Evolutionary conservation across 306 rosid species (phyloP).

Genomic region (Sicyos edulis): DNA sequence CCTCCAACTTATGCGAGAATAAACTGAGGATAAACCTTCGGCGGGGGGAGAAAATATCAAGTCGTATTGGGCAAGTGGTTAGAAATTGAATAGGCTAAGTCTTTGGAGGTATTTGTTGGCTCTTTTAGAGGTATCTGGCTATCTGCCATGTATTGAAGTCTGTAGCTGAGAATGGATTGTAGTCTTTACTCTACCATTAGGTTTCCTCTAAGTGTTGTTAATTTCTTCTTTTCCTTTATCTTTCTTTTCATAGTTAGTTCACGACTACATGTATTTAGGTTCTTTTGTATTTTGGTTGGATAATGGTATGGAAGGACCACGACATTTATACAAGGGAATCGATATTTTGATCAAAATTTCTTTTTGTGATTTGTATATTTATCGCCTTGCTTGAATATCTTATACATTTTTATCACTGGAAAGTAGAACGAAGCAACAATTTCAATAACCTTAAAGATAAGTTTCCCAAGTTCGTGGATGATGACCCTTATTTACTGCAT

Average conservation of each 20-base stretch:
- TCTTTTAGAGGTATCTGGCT: not conserved
- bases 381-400: not conserved
- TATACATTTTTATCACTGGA: not conserved
- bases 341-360: not conserved
- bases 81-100: not conserved
- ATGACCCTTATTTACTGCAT: not conserved
- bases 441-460: not conserved
- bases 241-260: not conserved
- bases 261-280: not conserved
- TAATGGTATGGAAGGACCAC: constrained; percentile 13
- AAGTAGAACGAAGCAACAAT: not conserved
- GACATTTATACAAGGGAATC: not conserved
- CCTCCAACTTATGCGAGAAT: constrained; percentile 13
- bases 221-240: not conserved
- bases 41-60: constrained; percentile 1
- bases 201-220: not conserved
- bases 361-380: not conserved
- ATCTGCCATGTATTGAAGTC: not conserved
- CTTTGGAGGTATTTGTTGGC: constrained; percentile 1
- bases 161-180: constrained; percentile 15
- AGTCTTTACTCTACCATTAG: constrained; percentile 9
- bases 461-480: no score
- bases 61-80: not conserved
- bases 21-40: constrained; percentile 9
- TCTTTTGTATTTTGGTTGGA: constrained; percentile 9